Percentiles rank a stretch among this genome's conserved stretches.
These are phyloP conservation scores for Pseudozyma thailandica DNA, from an alignment of 1,284 basidiomycete genomes.

Conservation along the genomic window DNA sequence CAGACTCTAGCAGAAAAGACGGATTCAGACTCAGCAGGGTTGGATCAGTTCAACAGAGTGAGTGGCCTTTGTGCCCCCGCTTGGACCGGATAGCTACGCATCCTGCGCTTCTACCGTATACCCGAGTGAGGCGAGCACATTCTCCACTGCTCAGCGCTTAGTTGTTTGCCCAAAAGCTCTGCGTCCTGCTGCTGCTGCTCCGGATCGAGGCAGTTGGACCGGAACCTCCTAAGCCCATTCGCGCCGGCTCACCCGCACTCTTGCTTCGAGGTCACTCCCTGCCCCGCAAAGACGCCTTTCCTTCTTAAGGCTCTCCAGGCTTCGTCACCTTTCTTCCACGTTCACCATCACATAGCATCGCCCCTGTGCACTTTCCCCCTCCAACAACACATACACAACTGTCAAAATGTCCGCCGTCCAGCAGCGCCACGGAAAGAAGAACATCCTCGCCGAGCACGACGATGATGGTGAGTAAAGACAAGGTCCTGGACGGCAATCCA, in stretches of 20 bases:
- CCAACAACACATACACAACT: conserved; percentile 1
- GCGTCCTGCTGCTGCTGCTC: neutral
- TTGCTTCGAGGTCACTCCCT: neutral
- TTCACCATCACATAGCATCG: neutral
- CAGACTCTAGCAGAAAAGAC: too few species aligned
- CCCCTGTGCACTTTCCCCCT: neutral
- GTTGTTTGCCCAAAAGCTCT: neutral
- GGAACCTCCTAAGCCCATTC: neutral
- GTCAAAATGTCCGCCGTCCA: conserved; percentile 38
- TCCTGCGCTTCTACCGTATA: too few species aligned
- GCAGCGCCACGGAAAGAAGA: conserved; percentile 58
- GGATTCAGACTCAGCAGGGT: neutral
- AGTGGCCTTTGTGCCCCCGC: too few species aligned
- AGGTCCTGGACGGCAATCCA: neutral
- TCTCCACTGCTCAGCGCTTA: neutral
- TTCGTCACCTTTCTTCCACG: neutral
- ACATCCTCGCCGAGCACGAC: conserved; percentile 65
- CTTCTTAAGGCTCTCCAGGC: neutral
- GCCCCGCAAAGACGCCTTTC: neutral
- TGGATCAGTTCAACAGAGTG: too few species aligned
- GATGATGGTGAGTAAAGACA: conserved; percentile 62
- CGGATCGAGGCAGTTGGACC: neutral
- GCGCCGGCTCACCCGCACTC: neutral
- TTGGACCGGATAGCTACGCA: too few species aligned
- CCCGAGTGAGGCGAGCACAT: too few species aligned